Evolutionary conservation across 768 basidiomycete genomes (phyloP), one percentile per base, ranked within the genome.

Genomic region (Calocybe cyanea): DNA sequence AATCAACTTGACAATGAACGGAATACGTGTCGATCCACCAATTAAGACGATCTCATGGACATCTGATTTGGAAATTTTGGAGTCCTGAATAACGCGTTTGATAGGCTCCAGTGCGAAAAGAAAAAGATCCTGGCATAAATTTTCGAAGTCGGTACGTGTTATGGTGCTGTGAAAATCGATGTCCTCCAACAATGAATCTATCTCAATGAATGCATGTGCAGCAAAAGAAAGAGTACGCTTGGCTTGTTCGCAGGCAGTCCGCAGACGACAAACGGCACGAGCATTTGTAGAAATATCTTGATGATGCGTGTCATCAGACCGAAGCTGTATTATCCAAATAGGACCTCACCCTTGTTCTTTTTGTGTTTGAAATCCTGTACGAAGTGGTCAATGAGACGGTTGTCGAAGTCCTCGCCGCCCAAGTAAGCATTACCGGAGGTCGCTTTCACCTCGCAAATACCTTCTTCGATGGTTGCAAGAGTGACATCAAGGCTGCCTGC

Each of bases 401-500:
- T 95, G 68, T 97, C 94, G 57, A 97, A 97, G 69, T 97, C 93
- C 66, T 96, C 94, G 70, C 94, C 94, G 70, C 94, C 94, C 69
- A 97, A 80, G 68, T 97, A 92, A 44, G 93, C 96, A 72, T 96
- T 93, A 78, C 94, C 94, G 45, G 94, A 93, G 46, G 93, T 96
- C 45, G 94, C 92, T 79, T 94, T 91, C 69, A 97, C 94, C 64
- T 93, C 94, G 71, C 95, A 95, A 67, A 96, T 93, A 69, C 93
- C 93, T 69, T 94, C 93, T 65, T 93, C 92, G 53, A 96, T 95
- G 48, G 91, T 94, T 50, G 96, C 72, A 46, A 97, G 88, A 24
- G 93, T 95, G 28, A 95, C 93, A 83, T 96, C 93, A 68, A 95
- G 96, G 31, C 94, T 96, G 74, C 93, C 94, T 75, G 93, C 94